phyloP scores from a whole-genome alignment of 441 rosid genomes.

The Melastoma candidum region DNA sequence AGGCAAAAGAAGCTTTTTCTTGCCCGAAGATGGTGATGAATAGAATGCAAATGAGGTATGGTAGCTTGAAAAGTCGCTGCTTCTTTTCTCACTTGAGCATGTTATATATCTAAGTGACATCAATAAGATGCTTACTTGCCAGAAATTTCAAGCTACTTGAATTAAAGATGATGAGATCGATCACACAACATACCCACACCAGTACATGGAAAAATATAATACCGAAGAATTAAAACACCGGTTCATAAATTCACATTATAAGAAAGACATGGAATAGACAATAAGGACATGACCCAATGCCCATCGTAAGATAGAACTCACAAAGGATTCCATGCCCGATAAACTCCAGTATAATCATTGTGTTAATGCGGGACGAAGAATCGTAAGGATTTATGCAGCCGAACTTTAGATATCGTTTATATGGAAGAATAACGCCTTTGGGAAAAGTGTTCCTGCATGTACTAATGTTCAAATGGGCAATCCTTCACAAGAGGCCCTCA shows the following conservation, averaged over 20 bases:
- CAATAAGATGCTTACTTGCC: slow-evolving; percentile 66
- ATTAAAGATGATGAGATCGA: no score
- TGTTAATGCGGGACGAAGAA: slow-evolving; percentile 74
- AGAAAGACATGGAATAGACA: slow-evolving; percentile 70
- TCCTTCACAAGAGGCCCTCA: no score
- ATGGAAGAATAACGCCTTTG: no score
- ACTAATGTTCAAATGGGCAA: no score
- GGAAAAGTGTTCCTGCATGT: no score
- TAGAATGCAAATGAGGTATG: slow-evolving; percentile 56
- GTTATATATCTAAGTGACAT: slow-evolving; percentile 91
- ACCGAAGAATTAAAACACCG: not conserved
- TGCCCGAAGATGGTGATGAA: slow-evolving; percentile 81
- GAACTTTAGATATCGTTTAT: slow-evolving; percentile 45
- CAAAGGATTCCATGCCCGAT: slow-evolving; percentile 53
- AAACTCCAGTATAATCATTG: slow-evolving; percentile 67
- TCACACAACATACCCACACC: no score
- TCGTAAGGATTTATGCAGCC: slow-evolving; percentile 96
- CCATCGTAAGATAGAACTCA: slow-evolving; percentile 66
- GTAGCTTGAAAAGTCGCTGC: slow-evolving; percentile 76
- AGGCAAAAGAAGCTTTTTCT: not conserved
- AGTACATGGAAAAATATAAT: no score
- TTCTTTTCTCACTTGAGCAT: slow-evolving; percentile 29
- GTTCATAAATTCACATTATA: slow-evolving; percentile 87
- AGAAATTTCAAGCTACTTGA: no score
- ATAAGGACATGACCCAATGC: slow-evolving; percentile 81